Percentiles rank a stretch among this genome's conserved stretches.
Conservation (phyloP, 768 basidiomycete genomes). For the Rhodotorula babjevae region DNA sequence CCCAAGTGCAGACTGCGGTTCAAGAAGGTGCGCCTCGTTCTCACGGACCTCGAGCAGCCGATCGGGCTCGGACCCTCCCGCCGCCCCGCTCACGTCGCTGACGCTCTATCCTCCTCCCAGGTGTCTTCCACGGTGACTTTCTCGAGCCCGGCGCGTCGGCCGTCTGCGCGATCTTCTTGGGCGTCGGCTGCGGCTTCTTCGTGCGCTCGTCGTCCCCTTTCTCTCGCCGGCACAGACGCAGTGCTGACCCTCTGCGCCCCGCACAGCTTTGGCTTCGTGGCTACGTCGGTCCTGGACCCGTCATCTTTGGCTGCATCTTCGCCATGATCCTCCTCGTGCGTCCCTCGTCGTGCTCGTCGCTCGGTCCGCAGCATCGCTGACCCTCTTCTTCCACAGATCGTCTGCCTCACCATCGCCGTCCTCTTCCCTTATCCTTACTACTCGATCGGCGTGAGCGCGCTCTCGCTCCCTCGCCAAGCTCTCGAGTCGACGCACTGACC, state of each 20-base stretch:
- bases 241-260: too few species aligned
- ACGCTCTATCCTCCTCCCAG: not conserved
- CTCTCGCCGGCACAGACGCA: too few species aligned
- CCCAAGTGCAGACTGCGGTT: constrained; percentile 9
- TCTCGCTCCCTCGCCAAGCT: not conserved
- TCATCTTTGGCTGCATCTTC: constrained; percentile 9
- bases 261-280: constrained; percentile 24
- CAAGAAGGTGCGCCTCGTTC: not conserved
- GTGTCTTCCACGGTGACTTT: constrained; percentile 34
- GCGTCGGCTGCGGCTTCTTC: constrained; percentile 33
- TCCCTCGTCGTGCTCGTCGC: not conserved
- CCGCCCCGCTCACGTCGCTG: not conserved
- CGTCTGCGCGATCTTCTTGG: constrained; percentile 39
- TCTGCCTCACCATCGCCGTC: constrained; percentile 27
- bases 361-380: too few species aligned
- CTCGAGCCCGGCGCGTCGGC: constrained; percentile 31
- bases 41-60: too few species aligned
- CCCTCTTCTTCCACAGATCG: not conserved
- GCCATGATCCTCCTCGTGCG: constrained; percentile 3
- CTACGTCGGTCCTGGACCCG: constrained; percentile 19
- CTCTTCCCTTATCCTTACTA: constrained; percentile 39
- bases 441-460: constrained; percentile 20
- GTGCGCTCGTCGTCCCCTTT: not conserved
- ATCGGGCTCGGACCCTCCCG: too few species aligned
- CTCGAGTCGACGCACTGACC: not conserved